phyloP scores from a whole-genome alignment of 495 filamentous ascomycete species.

The Thozetella sp. region DNA sequence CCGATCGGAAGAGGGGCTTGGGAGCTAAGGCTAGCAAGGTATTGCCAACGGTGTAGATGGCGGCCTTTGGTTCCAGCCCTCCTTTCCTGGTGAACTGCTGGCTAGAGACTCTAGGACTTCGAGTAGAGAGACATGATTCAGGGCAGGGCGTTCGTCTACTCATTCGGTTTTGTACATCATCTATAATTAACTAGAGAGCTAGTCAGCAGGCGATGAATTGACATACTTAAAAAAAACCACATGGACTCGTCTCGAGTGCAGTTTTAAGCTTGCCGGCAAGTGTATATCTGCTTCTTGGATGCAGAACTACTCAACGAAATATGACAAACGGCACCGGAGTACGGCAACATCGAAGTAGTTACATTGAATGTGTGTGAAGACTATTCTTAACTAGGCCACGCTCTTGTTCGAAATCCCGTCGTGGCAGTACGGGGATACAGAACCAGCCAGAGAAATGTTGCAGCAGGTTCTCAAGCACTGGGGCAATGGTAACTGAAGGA shows the following conservation, averaged over 20 bases:
- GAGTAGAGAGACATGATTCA: constrained; percentile 1
- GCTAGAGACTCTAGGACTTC: background rate
- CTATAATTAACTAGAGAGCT: constrained; percentile 3
- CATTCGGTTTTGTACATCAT: background rate
- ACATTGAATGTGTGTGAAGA: background rate
- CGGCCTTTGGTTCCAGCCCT: no score
- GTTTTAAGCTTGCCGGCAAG: no score
- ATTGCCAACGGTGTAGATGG: background rate
- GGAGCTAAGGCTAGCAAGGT: background rate
- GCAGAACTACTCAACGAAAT: no score
- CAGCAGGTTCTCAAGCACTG: no score
- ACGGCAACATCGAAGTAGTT: no score
- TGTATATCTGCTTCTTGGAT: no score
- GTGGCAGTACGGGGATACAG: no score
- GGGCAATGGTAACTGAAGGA: no score
- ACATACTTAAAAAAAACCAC: background rate
- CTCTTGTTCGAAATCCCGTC: no score
- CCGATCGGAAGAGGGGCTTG: background rate
- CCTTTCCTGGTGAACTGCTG: background rate
- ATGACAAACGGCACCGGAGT: no score
- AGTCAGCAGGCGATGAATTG: constrained; percentile 3
- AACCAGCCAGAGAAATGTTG: no score
- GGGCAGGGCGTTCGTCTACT: background rate
- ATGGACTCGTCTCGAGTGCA: background rate
- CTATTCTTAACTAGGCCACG: no score